These are phyloP conservation scores for Bassia scoparia DNA, from an alignment of 148 eudicot species.

Conservation along the genomic window DNA sequence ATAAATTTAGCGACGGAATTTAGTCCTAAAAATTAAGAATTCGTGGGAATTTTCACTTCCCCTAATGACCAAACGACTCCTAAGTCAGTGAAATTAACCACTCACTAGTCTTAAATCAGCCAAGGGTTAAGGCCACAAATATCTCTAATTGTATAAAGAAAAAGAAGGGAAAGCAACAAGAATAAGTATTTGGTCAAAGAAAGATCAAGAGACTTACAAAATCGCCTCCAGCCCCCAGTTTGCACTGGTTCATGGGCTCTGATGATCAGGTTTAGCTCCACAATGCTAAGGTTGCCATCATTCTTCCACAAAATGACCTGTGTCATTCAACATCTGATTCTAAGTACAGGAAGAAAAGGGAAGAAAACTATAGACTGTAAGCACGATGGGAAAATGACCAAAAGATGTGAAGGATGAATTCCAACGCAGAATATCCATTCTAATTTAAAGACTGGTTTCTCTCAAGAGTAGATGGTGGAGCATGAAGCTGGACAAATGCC, in stretches of 20 bases:
- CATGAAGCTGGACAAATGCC: conserved; percentile 2
- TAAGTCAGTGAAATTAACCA: neutral
- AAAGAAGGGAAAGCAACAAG: neutral
- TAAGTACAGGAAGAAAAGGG: conserved; percentile 13
- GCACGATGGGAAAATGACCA: neutral
- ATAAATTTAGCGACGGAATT: too few species aligned
- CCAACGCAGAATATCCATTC: neutral
- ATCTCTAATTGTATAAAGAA: neutral
- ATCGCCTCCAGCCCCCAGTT: conserved; percentile 30
- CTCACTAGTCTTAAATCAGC: neutral
- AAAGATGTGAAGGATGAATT: conserved; percentile 5
- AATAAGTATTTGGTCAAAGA: neutral
- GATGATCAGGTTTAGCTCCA: conserved; percentile 28
- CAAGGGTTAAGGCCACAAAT: neutral
- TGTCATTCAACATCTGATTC: conserved; percentile 19
- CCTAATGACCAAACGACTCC: too few species aligned
- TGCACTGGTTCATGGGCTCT: conserved; percentile 20
- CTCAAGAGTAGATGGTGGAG: neutral
- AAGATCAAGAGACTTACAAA: conserved; percentile 34
- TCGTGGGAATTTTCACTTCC: too few species aligned
- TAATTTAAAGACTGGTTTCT: neutral
- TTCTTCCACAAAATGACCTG: conserved; percentile 41
- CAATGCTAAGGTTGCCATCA: conserved; percentile 33
- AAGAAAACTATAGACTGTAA: neutral
- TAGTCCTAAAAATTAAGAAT: too few species aligned